Base-by-base conservation (phyloP, 2,329 filamentous ascomycete species). In the Diaporthe sp. region DNA sequence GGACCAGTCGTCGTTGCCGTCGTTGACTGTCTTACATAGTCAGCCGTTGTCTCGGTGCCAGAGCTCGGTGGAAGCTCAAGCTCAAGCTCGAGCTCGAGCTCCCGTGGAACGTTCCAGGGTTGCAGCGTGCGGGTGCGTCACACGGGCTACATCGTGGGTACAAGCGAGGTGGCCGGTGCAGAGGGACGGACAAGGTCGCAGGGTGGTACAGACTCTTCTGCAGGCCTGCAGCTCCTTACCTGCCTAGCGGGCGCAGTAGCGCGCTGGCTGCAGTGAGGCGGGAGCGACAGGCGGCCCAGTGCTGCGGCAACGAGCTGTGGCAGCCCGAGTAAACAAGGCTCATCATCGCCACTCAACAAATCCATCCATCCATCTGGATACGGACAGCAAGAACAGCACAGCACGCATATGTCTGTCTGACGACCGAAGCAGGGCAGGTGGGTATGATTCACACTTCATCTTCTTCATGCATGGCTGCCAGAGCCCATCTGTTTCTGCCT, bases 401-500 rank as follows among this genome's bases (percentile, higher is more conserved):
- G 58, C 58, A 44, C 59, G 56, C 56, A 59, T n/a, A 25, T 15
- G 15, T 25, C 35, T 32, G 32, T 5, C n/a, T 68, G 32, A 37
- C 63, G 19, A 66, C 61, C 7, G 12, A 25, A 37, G 30, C 63
- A 66, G n/a, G 63, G 63, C 30, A 37, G 27, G 44, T 51, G 63
- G 63, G 63, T 66, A 51, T 66, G 44, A 66, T 51, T 66, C 44
- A 66, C 63, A 68, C 47, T 30, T 53, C 47, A 39, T 22, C 32
- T n/a, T n/a, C n/a, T 51, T 66, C 63, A 68, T 68, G 63, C 63
- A 53, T 68, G 63, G 47, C 63, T 53, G 63, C 63, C 63, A 68
- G 47, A 68, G 22, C 19, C 61, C 17, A 30, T 63, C 44, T 53
- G 25, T 53, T 53, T 53, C 25, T 71, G 55, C 55, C 70, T 42